Evolutionary conservation across 441 rosid genomes (phyloP).

Genomic region (Populus hybrid): DNA sequence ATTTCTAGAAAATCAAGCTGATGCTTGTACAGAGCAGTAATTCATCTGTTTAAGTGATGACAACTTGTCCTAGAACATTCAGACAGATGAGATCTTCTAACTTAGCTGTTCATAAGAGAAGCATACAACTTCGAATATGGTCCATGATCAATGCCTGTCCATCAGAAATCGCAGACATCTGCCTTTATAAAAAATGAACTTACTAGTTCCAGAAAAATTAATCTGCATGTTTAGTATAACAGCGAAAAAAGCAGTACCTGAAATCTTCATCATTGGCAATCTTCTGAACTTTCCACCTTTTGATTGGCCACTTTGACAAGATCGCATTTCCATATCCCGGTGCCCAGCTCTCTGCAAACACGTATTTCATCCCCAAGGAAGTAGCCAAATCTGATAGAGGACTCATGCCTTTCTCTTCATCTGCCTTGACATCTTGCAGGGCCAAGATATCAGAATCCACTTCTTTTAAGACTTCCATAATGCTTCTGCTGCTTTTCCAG

Average conservation of each 20-base stretch:
- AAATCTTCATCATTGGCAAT: constrained; percentile 80
- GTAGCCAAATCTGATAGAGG: constrained; percentile 85
- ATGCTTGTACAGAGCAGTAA: neutral
- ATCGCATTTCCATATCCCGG: constrained; percentile 70
- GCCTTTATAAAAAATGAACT: neutral
- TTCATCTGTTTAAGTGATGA: neutral
- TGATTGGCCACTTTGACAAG: constrained; percentile 77
- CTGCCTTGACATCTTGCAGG: constrained; percentile 89
- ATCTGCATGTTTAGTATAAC: neutral
- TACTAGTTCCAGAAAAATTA: too few species aligned
- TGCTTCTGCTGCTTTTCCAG: constrained; percentile 52
- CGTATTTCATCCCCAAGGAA: constrained; percentile 72
- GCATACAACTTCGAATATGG: neutral
- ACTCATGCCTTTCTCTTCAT: constrained; percentile 79
- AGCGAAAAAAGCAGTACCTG: constrained; percentile 45
- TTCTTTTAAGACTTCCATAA: constrained; percentile 74
- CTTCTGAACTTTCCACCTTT: constrained; percentile 65
- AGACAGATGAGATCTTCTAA: neutral
- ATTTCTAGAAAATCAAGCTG: neutral
- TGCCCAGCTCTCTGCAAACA: constrained; percentile 94
- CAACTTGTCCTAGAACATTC: neutral
- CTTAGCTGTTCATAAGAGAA: neutral
- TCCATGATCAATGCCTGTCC: neutral
- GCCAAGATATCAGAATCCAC: constrained; percentile 76
- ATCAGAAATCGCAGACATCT: neutral